Evolutionary conservation across 768 basidiomycete species (phyloP).

Genomic region (Hortiboletus campestris): DNA sequence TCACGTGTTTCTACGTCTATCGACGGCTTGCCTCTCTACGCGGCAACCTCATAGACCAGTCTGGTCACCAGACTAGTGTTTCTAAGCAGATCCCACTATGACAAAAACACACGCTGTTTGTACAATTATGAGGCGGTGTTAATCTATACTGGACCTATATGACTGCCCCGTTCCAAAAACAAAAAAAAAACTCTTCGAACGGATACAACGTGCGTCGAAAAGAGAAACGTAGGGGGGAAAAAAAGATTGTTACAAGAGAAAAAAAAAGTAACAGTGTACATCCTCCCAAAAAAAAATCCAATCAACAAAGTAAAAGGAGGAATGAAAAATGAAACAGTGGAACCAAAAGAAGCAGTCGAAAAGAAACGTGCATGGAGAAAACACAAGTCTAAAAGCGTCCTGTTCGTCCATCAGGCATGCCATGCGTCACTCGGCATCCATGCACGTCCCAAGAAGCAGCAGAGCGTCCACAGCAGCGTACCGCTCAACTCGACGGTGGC

Average conservation of each 20-base stretch:
- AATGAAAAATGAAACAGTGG: background rate
- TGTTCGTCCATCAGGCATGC: constrained; percentile 16
- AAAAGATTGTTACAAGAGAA: constrained; percentile 2
- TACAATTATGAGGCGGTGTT: constrained; percentile 29
- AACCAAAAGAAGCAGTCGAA: background rate
- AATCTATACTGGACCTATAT: constrained; percentile 28
- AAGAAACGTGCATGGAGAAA: constrained; percentile 5
- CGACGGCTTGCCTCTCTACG: too few species aligned
- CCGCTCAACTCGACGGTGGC: constrained; percentile 18
- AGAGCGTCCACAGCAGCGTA: background rate
- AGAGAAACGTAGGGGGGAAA: background rate
- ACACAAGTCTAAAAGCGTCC: constrained; percentile 26
- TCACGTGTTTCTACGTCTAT: constrained; percentile 14
- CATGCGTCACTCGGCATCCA: constrained; percentile 18
- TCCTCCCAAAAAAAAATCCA: background rate
- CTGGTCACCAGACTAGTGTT: background rate
- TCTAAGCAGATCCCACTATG: background rate
- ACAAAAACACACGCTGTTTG: constrained; percentile 1
- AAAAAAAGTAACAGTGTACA: constrained; percentile 7
- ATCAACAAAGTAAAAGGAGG: background rate
- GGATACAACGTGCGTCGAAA: constrained; percentile 14
- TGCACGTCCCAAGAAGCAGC: constrained; percentile 10
- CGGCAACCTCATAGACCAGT: too few species aligned
- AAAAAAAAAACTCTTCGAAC: constrained; percentile 14
- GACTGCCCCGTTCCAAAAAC: constrained; percentile 24